These are phyloP conservation scores for Delphinella strobiligena DNA, from an alignment of 2,329 filamentous ascomycete species.

Conservation along the genomic window DNA sequence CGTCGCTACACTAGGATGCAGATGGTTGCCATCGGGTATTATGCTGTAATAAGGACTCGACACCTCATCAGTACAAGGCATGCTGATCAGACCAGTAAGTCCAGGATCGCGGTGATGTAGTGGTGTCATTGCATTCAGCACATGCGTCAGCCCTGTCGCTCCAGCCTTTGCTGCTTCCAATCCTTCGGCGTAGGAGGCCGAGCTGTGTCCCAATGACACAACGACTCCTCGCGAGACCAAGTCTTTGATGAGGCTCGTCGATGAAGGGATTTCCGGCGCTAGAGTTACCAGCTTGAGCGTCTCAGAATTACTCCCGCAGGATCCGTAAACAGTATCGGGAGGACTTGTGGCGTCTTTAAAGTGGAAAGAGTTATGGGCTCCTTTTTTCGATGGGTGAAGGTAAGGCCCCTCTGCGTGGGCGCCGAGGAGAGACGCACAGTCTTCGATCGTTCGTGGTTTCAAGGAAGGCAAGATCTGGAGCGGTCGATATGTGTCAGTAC, in stretches of 20 bases:
- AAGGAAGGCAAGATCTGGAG: slow-evolving; percentile 36
- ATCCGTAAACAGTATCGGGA: slow-evolving; percentile 34
- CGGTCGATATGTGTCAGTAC: not conserved
- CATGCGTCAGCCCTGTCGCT: slow-evolving; percentile 41
- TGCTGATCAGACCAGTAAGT: slow-evolving; percentile 31
- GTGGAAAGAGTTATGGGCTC: slow-evolving; percentile 37
- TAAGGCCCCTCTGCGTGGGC: slow-evolving; percentile 47
- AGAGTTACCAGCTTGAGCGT: slow-evolving; percentile 40
- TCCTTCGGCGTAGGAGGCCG: slow-evolving; percentile 36
- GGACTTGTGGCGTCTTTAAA: slow-evolving; percentile 25
- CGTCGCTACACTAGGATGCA: slow-evolving; percentile 38
- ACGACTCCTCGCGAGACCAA: slow-evolving; percentile 30
- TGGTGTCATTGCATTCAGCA: slow-evolving; percentile 43
- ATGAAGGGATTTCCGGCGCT: slow-evolving; percentile 38
- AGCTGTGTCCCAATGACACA: slow-evolving; percentile 40
- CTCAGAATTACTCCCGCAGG: slow-evolving; percentile 22
- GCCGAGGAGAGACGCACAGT: slow-evolving; percentile 39
- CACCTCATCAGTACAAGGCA: slow-evolving; percentile 12
- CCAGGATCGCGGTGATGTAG: slow-evolving; percentile 40
- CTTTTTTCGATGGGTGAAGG: slow-evolving; percentile 40
- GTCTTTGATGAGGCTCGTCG: slow-evolving; percentile 28
- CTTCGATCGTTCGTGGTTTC: slow-evolving; percentile 27
- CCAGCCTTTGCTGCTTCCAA: slow-evolving; percentile 34
- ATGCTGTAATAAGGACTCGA: slow-evolving; percentile 37
- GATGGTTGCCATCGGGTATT: slow-evolving; percentile 42